Base-by-base conservation (phyloP, 208 protist species). In the Crithidia brevicula region DNA sequence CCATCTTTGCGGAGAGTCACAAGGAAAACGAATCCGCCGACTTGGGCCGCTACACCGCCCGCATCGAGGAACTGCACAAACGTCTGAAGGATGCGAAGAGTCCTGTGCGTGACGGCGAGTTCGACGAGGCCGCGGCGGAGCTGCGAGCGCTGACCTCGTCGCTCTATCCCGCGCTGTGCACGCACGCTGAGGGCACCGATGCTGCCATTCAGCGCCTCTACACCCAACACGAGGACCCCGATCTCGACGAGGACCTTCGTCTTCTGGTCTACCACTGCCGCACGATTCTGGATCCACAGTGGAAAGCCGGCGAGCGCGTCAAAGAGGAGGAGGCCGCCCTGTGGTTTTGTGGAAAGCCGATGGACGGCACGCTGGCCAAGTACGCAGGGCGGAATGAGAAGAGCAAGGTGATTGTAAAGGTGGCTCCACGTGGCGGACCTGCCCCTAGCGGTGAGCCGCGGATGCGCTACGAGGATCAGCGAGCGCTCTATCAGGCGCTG, bases 391-490 rank as follows among this genome's bases (percentile, higher is more conserved):
- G 67, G 20, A 92, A 89, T 57, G 90, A 89, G 72, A 83, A 84
- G 72, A 91, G 85, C 42, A 80, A 77, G 47, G 40, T 96, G 3
- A 92, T 75, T 11, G 88, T 96, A 30, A 93, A 87, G 69, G 76
- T 92, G 3, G 76, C 81, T 5, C 75, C 83, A n/a, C 72, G 74
- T 27, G 77, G 54, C 10, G 87, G 87, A 1, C 61, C 80, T 5
- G 72, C 90, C 6, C 90, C 90, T 27, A 86, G 79, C 52, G 70
- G 54, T 13, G 87, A 96, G 76, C 90, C 90, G 18, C 75, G 83
- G 22, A 89, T 96, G 54, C 57, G 72, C 34, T 96, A 96, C 76
- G 90, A 92, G 33, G 87, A 91, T 46, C 90, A 96, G 63, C 87
- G 88, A 11, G 81, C 80, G 20, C 54, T 93, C 20, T 88, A 75